Percentiles rank a stretch among this genome's conserved stretches.
Conservation (phyloP, 169 alveolate species). For the Cryptosporidium bovis region DNA sequence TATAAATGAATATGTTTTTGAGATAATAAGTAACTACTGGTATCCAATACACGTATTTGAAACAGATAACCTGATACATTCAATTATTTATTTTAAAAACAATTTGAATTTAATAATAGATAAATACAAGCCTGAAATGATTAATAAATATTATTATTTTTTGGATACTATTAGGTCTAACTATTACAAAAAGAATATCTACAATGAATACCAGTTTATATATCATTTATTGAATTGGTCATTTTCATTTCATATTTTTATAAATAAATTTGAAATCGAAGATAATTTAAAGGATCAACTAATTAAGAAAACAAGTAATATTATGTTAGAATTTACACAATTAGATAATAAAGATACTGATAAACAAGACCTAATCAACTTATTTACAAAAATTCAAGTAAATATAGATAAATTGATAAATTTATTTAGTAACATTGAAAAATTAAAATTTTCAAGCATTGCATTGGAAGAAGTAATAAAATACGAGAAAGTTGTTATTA, state of each 20-base stretch:
- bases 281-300: background rate
- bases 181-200: background rate
- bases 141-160: background rate
- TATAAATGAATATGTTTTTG: slow-evolving; percentile 31
- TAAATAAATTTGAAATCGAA: background rate
- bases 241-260: slow-evolving; percentile 4
- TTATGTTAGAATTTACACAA: background rate
- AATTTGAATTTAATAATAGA: background rate
- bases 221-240: slow-evolving; percentile 7
- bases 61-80: slow-evolving; percentile 14
- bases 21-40: slow-evolving; percentile 34
- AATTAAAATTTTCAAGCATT: background rate
- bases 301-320: background rate
- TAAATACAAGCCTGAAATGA: background rate
- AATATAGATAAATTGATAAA: background rate
- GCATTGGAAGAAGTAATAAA: background rate
- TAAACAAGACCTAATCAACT: background rate
- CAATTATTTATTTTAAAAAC: slow-evolving; percentile 1
- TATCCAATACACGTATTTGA: slow-evolving; percentile 27
- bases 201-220: slow-evolving; percentile 18
- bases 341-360: background rate
- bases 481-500: background rate
- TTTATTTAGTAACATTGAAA: background rate
- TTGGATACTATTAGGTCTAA: background rate
- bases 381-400: background rate